These are phyloP conservation scores for Cylindrotheca closterium DNA, from an alignment of 108 stramenopile species.

Conservation along the genomic window DNA sequence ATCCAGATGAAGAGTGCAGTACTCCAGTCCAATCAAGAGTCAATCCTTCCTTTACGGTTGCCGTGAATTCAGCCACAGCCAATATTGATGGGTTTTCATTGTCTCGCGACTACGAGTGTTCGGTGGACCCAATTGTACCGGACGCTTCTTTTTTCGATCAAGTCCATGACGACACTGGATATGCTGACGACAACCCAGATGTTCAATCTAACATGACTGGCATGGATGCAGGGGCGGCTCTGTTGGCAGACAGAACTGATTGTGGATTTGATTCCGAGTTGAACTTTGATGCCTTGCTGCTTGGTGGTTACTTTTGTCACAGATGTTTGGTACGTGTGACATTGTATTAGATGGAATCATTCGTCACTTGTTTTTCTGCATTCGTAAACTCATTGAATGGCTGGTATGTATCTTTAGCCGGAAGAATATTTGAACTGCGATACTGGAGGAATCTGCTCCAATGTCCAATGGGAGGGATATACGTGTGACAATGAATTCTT, in stretches of 20 bases:
- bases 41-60: no score
- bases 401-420: no score
- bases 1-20: no score
- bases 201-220: conserved; percentile 45
- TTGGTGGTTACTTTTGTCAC: conserved; percentile 58
- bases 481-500: conserved; percentile 47
- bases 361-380: no score
- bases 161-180: conserved; percentile 45
- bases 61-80: not conserved
- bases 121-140: conserved; percentile 27
- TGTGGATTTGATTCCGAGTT: conserved; percentile 44
- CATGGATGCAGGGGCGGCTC: conserved; percentile 42
- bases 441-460: no score
- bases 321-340: conserved; percentile 31
- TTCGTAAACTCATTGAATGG: no score
- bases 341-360: no score
- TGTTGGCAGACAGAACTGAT: conserved; percentile 45
- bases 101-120: conserved; percentile 20
- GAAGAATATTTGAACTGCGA: no score
- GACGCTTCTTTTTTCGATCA: conserved; percentile 45
- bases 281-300: conserved; percentile 51
- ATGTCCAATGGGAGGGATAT: conserved; percentile 46
- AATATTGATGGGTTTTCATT: conserved; percentile 15
- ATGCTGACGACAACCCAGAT: conserved; percentile 40
- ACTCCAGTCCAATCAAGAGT: conserved; percentile 18